Evolutionary conservation across 1,284 basidiomycete genomes (phyloP), one percentile per base, ranked within the genome.

Genomic region (Apiotrichum montevideense): DNA sequence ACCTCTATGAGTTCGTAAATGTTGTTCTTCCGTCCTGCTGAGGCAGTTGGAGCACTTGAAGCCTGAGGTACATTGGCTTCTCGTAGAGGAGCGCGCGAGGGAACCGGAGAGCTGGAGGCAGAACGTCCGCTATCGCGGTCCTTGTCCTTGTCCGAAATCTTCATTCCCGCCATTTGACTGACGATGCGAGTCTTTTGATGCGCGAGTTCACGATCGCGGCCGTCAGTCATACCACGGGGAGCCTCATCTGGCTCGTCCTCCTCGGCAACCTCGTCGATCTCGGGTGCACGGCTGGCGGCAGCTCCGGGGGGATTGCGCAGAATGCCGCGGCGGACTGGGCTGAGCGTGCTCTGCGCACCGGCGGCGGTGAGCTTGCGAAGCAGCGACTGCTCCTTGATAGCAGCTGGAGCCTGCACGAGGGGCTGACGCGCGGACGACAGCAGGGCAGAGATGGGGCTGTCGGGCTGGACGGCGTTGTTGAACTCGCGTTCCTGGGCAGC

Each of bases 401-500:
- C 61, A 9, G 68, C 56, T 0, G 72, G 75, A 3, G 85, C 85
- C 71, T 94, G 87, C 53, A 95, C 80, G 42, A 95, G 81, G 0
- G 93, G 93, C 72, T 93, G 88, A 49, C 88, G 82, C 1, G 93
- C 93, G 0, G 90, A 91, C 64, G 79, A 77, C 68, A 98, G 83
- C 52, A 98, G 79, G 5, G 90, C 90, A 21, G 90, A 91, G 59
- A 98, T 95, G 0, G 96, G 95, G 63, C 87, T 90, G 51, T 90
- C 92, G 4, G 95, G 96, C 71, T 94, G 89, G 3, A 98, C 89
- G 2, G 93, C 96, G 66, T 88, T 87, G 78, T 91, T 86, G 84
- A 96, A 95, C 75, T 97, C 94, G 69, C 88, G 86, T 82, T 98
- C 94, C 73, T 94, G 90, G 67, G 91, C 87, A 5, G 86, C 84